Evolutionary conservation across 83 land plant species (phyloP), one percentile per base, ranked within the genome.

Genomic region (Picea engelmannii): DNA sequence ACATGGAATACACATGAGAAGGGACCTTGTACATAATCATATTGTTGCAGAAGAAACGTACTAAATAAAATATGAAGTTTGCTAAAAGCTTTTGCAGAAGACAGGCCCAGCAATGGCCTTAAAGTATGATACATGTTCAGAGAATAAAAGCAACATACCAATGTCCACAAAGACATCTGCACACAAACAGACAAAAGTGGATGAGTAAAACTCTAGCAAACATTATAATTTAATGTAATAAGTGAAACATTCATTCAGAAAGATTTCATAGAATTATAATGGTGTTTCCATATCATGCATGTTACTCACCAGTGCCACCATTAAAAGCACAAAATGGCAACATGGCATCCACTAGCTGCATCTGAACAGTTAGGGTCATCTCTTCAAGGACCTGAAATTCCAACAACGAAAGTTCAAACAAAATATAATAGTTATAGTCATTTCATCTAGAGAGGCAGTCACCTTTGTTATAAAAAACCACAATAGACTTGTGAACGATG

Each of bases 281-380:
- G 62, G n/a, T 42, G 21, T n/a, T 55, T 77, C 79, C 12, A 55
- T 24, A 24, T 59, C 24, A 16, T 82, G 23, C 21, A n/a, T 13
- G 20, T 35, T 66, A 79, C 87, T 40, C 80, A 79, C 89, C 91
- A 52, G 60, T 87, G 5, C 91, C 91, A 23, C 91, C 91, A 81
- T 89, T 89, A 77, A 89, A 89, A 31, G 91, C 91, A 79, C 91
- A 89, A 71, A 86, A 89, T 38, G 91, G 91, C 24, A 89, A 86
- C 42, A 82, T 84, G 8, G 91, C 76, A 75, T 84, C 91, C 20
- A 89, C 86, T 38, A 89, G 80, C 59, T 89, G 89, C 84, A 89
- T 82, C 68, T 89, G 91, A 62, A 89, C 91, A 38, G 91, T 87
- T 66, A 89, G 69, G 25, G 91, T 90, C 82, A 89, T 79, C 81